Evolutionary conservation across 2,329 filamentous ascomycete genomes (phyloP), one percentile per base, ranked within the genome.

Genomic region (Aspergillus uvarum): DNA sequence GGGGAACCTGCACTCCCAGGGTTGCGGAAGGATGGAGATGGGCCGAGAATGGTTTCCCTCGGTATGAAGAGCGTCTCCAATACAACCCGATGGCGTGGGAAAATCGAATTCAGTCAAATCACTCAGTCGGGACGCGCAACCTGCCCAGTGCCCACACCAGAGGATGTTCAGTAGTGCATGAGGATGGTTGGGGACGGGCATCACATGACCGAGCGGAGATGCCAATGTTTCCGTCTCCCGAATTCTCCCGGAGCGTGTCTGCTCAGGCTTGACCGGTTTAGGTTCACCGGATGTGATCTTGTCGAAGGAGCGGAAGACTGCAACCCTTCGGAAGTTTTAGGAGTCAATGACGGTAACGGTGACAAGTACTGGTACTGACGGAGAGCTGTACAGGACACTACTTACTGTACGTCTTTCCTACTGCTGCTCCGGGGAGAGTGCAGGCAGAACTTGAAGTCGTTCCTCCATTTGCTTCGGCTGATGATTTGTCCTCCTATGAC

Each of bases 201-300:
- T 72, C 66, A 70, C 66, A 67, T 72, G 69, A 71, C 66, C 53
- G 51, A 53, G 65, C 65, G 64, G 65, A 67, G 59, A 63, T 64
- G 64, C 61, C 59, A 62, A 63, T 60, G 19, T 59, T 63, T 63
- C 31, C 35, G 52, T 48, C 38, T 42, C 50, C 69, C 72, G 69
- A 24, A 16, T 67, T 70, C 51, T 61, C 59, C 71, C 72, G 71
- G 65, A 32, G 5, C 24, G 54, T 35, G 61, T 54, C 54, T 52
- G 29, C 56, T 52, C 58, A 55, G 51, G 52, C 67, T 67, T 72
- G 70, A 65, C 70, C 67, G 60, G 65, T 70, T 74, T 70, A 47
- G 69, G 70, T 67, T 73, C 71, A 74, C 72, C 71, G 72, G 56
- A 54, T 50, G 38, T 54, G 53, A 51, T 32, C 32, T 54, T 31